Conservation (phyloP, 176 grass and related monocot species). For the Phyllostachys edulis region DNA sequence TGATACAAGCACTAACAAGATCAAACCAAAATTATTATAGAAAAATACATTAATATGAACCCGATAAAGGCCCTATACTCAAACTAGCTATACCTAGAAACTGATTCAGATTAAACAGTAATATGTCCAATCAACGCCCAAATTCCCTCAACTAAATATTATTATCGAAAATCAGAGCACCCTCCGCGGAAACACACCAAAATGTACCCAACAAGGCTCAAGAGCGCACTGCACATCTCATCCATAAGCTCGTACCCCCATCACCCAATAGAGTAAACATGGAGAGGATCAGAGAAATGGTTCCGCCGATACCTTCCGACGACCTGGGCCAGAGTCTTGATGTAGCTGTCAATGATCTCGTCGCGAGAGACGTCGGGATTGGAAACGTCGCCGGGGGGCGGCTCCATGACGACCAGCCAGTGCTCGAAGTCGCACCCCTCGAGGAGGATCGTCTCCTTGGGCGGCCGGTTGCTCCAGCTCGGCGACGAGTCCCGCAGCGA, state of each 20-base stretch:
- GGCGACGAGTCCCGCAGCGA: slow-evolving; percentile 66
- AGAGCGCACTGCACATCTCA: background rate
- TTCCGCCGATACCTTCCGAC: slow-evolving; percentile 54
- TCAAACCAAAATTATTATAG: background rate
- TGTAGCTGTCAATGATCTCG: slow-evolving; percentile 83
- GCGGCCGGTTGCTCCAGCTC: slow-evolving; percentile 72
- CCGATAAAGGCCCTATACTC: background rate
- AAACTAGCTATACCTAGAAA: background rate
- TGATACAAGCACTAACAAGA: background rate
- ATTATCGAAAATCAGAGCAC: background rate
- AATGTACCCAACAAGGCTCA: background rate
- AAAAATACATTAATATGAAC: background rate
- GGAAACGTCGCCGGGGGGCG: slow-evolving; percentile 43
- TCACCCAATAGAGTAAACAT: background rate
- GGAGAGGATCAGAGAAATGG: background rate
- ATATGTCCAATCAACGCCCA: background rate
- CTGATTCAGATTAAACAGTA: slow-evolving; percentile 16
- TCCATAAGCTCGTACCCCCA: background rate
- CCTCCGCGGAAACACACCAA: background rate
- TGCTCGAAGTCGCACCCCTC: slow-evolving; percentile 93
- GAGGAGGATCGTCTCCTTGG: slow-evolving; percentile 79
- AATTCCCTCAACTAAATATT: background rate
- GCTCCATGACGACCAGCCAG: slow-evolving; percentile 83
- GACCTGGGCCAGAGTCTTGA: slow-evolving; percentile 77
- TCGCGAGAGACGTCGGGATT: slow-evolving; percentile 60